Conservation (phyloP, 805 yeast genomes). For the Cyberlindnera maritima region DNA sequence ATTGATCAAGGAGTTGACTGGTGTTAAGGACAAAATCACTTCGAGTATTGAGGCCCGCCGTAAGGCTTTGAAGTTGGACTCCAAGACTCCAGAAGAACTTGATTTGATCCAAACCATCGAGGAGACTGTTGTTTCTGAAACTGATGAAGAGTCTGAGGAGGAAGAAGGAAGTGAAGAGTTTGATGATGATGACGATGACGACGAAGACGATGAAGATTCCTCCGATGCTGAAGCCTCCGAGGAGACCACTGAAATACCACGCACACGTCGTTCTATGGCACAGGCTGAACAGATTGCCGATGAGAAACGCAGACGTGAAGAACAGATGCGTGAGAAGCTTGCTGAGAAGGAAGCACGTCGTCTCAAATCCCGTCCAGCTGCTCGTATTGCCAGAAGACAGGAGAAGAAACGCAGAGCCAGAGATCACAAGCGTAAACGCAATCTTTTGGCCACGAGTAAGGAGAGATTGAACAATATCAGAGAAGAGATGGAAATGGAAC, state of each 20-base stretch:
- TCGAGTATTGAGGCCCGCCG: slow-evolving; percentile 59
- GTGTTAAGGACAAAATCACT: slow-evolving; percentile 49
- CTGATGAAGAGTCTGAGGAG: slow-evolving; percentile 30
- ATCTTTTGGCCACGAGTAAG: slow-evolving; percentile 24
- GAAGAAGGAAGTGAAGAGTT: slow-evolving; percentile 5
- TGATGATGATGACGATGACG: slow-evolving; percentile 13
- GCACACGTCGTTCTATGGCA: slow-evolving; percentile 28
- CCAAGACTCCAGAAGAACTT: slow-evolving; percentile 40
- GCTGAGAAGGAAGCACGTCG: slow-evolving; percentile 22
- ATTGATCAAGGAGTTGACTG: slow-evolving; percentile 58
- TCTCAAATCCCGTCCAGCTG: slow-evolving; percentile 32
- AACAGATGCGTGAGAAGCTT: slow-evolving; percentile 11
- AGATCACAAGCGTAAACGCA: slow-evolving; percentile 33
- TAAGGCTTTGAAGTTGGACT: slow-evolving; percentile 47
- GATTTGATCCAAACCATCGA: slow-evolving; percentile 39
- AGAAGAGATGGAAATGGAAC: slow-evolving; percentile 39
- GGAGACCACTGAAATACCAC: slow-evolving; percentile 19
- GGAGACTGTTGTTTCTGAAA: slow-evolving; percentile 34
- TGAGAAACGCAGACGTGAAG: slow-evolving; percentile 19
- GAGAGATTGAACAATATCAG: slow-evolving; percentile 33
- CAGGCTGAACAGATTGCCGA: slow-evolving; percentile 20
- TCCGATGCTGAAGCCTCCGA: slow-evolving; percentile 12
- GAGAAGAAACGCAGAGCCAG: slow-evolving; percentile 30
- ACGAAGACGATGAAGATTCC: slow-evolving; percentile 15
- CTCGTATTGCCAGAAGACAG: slow-evolving; percentile 36